Base-by-base conservation (phyloP, 805 yeast species). In the Pichia insulana region DNA sequence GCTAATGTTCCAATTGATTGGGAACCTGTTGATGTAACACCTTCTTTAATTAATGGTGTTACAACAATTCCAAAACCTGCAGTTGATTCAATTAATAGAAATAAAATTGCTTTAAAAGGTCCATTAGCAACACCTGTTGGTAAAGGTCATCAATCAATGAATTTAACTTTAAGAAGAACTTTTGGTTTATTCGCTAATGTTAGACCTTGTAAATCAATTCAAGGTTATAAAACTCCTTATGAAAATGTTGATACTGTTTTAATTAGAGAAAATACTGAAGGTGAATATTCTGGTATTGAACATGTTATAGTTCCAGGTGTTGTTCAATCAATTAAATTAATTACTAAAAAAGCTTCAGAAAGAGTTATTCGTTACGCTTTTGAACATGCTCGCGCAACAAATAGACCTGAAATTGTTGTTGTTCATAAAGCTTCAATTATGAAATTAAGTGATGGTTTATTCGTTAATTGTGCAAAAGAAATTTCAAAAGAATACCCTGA, bases 231-330 rank as follows among this genome's bases (percentile, higher is more conserved):
- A 67, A 92, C 97, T 48, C 95, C 90, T 39, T 84, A 83, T 69
- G 71, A 75, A 47, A 75, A 84, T 64, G 97, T 92, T 51, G 94
- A 92, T 70, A 83, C 96, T 50, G 96, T 90, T 30, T 74, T 92
- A 58, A 89, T 92, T 66, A 88, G 98, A 78, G 98, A 92, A 73
- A 92, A 92, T 80, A 90, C 98, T 52, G 97, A 92, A 70, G 98
- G 98, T 74, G 98, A 90, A 71, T 90, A 90, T 74, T 89, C 97
- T 27, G 98, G 98, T 71, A 89, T 92, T 57, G 98, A 92, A 75
- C 98, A 92, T 74, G 83, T 87, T 51, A 88, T 92, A 52, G 94
- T 88, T 44, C 97, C 97, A 52, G 98, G 98, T 62, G 97, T 92
- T 43, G 97, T 92, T 42, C 97, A 92, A 73, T 85, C 96, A 50